phyloP scores from a whole-genome alignment of 2,329 filamentous ascomycete genomes.

The Eurotiales sp. region DNA sequence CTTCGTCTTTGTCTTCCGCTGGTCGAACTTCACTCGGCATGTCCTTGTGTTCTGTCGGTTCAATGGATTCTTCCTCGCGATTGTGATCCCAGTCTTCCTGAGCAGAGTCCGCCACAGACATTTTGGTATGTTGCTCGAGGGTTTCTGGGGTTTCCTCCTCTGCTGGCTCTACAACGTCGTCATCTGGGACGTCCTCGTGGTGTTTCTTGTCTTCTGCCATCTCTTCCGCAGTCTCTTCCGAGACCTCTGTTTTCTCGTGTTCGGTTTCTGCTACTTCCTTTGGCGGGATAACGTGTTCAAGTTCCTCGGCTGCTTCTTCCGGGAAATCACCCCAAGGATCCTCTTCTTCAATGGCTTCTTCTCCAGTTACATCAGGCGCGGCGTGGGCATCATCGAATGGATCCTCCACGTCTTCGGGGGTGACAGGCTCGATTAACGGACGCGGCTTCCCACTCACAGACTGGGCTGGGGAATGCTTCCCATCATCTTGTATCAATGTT shows the following conservation, averaged over 20 bases:
- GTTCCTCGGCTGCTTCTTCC: not conserved
- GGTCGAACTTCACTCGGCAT: not conserved
- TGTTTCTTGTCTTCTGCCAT: not conserved
- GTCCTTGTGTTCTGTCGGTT: not conserved
- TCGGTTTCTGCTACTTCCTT: not conserved
- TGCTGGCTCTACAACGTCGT: not conserved
- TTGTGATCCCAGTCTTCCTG: slow-evolving; percentile 1
- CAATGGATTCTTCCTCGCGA: not conserved
- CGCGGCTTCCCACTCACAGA: slow-evolving; percentile 5
- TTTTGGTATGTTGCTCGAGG: not conserved
- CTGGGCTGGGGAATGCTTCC: not conserved
- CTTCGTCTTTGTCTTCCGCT: not conserved
- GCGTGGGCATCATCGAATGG: not conserved
- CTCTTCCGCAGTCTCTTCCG: not conserved
- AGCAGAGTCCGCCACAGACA: slow-evolving; percentile 3
- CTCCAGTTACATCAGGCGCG: not conserved
- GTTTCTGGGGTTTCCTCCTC: slow-evolving; percentile 1
- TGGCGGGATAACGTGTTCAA: not conserved
- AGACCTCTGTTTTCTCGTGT: not conserved
- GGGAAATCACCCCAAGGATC: not conserved
- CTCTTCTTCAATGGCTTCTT: not conserved
- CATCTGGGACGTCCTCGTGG: not conserved
- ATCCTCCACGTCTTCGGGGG: not conserved
- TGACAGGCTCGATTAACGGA: not conserved
- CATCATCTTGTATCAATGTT: slow-evolving; percentile 2